phyloP scores from a whole-genome alignment of 192 early-diverging fungal genomes.

The Nowakowskiella sp. region DNA sequence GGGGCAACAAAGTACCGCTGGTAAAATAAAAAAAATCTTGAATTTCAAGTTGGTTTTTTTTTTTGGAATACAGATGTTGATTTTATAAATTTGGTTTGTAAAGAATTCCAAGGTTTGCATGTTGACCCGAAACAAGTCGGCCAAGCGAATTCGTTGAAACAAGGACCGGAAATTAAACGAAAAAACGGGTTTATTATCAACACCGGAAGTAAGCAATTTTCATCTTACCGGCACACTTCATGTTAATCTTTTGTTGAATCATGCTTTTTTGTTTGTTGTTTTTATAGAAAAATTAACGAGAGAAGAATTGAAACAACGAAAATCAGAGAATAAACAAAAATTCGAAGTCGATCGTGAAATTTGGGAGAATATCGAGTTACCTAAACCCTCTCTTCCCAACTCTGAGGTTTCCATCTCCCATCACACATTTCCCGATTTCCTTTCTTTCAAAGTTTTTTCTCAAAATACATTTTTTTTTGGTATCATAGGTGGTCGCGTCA shows the following conservation, averaged over 20 bases:
- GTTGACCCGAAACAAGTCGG: constrained; percentile 82
- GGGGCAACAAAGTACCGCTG: constrained; percentile 90
- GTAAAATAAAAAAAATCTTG: constrained; percentile 42
- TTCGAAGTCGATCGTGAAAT: too few species aligned
- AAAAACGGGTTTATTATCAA: constrained; percentile 96
- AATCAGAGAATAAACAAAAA: constrained; percentile 65
- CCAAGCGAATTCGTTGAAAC: constrained; percentile 73
- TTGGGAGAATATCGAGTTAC: too few species aligned
- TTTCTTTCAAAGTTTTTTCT: too few species aligned
- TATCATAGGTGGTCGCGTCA: too few species aligned
- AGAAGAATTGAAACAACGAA: constrained; percentile 62
- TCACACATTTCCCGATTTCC: too few species aligned
- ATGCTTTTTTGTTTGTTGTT: not conserved
- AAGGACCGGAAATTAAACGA: constrained; percentile 73
- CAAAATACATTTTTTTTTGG: too few species aligned
- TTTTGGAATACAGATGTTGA: not conserved
- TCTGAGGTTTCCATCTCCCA: too few species aligned
- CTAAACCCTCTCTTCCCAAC: too few species aligned
- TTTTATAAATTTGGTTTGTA: constrained; percentile 1
- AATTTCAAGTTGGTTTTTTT: not conserved
- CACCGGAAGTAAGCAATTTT: constrained; percentile 45
- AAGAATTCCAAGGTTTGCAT: constrained; percentile 88
- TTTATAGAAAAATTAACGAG: constrained; percentile 55
- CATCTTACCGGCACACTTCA: not conserved
- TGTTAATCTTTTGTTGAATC: not conserved